A percentile compares a stretch with the other conserved stretches of the same genome.
phyloP scores from a whole-genome alignment of 2,329 filamentous ascomycete species.

The Phialophora tarda region DNA sequence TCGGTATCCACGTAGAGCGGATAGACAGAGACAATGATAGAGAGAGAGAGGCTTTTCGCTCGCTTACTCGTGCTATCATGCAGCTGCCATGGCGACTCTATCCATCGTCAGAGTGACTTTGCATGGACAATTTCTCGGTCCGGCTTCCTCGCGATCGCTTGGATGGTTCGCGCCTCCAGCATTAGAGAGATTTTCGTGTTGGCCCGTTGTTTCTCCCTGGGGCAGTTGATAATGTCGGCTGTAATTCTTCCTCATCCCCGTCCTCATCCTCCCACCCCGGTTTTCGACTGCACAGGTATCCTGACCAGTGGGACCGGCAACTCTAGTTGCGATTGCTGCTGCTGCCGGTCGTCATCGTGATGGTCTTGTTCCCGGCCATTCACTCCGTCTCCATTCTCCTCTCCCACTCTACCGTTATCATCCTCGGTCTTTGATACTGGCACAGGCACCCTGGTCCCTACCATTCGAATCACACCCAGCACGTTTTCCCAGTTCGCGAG shows the following conservation, averaged over 20 bases:
- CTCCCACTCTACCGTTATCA: slow-evolving; percentile 1
- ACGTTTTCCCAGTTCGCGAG: slow-evolving; percentile 71
- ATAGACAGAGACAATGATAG: too few species aligned
- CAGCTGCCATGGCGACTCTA: too few species aligned
- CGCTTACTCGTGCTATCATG: too few species aligned
- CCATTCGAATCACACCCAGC: slow-evolving; percentile 67
- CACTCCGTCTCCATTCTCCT: slow-evolving; percentile 7
- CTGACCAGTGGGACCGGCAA: slow-evolving; percentile 38
- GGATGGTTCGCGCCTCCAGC: background rate
- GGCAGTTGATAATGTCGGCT: background rate
- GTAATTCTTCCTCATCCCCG: background rate
- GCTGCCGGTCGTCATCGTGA: too few species aligned
- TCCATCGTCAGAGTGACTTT: background rate
- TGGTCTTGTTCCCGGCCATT: background rate
- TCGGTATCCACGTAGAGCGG: too few species aligned
- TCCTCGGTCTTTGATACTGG: background rate
- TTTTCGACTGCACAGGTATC: slow-evolving; percentile 35
- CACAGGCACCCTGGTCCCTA: slow-evolving; percentile 59
- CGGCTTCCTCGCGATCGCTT: background rate
- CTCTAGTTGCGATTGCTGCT: slow-evolving; percentile 14
- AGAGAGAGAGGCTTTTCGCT: too few species aligned
- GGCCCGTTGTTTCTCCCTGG: background rate
- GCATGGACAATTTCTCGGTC: background rate
- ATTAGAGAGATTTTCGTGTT: background rate
- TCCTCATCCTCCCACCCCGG: slow-evolving; percentile 22